Percentiles rank a stretch among this genome's conserved stretches.
Evolutionary conservation across 176 grass and related monocot species (phyloP).

Genomic region (Alopecurus myosuroides): DNA sequence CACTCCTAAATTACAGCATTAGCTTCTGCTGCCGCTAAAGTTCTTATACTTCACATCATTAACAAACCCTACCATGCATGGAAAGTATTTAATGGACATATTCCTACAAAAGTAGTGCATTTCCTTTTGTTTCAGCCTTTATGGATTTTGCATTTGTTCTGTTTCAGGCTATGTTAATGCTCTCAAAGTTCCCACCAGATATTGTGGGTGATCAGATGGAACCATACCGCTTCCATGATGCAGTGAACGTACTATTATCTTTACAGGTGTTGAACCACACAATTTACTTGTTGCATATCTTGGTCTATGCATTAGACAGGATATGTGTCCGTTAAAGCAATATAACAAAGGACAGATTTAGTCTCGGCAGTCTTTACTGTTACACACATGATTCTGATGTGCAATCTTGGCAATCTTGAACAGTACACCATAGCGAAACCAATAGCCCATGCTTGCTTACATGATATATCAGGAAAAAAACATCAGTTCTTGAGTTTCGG

Average conservation of each 20-base stretch:
- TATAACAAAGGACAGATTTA: not conserved
- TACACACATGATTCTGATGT: not conserved
- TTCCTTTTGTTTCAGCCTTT: constrained; percentile 38
- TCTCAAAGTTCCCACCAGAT: constrained; percentile 39
- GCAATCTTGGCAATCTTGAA: not conserved
- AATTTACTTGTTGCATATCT: not conserved
- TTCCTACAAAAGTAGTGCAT: not conserved
- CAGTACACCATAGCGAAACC: not conserved
- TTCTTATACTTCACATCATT: constrained; percentile 17
- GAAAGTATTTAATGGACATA: not conserved
- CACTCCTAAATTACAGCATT: not conserved
- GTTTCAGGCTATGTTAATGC: constrained; percentile 55
- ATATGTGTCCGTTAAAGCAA: not conserved
- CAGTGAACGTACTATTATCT: constrained; percentile 47
- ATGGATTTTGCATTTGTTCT: not conserved
- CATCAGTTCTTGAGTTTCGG: not conserved
- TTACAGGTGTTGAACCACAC: constrained; percentile 44
- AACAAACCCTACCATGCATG: constrained; percentile 7
- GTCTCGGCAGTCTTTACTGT: not conserved
- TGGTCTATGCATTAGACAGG: not conserved
- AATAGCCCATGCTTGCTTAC: not conserved
- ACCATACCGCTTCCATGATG: constrained; percentile 26
- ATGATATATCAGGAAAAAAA: not conserved
- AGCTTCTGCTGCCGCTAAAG: not conserved
- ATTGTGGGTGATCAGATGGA: constrained; percentile 40